These are phyloP conservation scores for Annulohypoxylon bovei DNA, from an alignment of 495 filamentous ascomycete genomes.

Conservation along the genomic window DNA sequence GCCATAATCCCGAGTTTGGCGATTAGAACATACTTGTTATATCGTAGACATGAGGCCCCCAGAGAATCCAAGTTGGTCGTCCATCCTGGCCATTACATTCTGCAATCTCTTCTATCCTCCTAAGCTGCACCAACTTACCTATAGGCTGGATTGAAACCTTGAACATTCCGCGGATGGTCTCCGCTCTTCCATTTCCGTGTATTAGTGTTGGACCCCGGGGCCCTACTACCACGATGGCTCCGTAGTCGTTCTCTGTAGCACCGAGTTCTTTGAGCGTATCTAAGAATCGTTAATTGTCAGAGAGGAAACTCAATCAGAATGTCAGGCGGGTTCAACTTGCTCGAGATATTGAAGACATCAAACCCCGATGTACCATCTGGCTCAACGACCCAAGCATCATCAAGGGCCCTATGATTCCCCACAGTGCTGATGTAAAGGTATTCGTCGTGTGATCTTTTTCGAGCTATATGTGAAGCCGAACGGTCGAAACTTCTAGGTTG, in stretches of 20 bases:
- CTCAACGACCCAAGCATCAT: slow-evolving; percentile 19
- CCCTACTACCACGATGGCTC: background rate
- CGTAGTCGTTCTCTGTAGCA: slow-evolving; percentile 4
- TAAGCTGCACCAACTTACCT: slow-evolving; percentile 5
- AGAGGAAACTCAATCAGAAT: background rate
- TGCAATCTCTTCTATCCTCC: slow-evolving; percentile 15
- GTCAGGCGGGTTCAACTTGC: background rate
- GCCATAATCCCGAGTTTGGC: background rate
- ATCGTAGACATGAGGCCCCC: slow-evolving; percentile 2
- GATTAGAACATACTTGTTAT: slow-evolving; percentile 10
- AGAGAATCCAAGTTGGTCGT: slow-evolving; percentile 8
- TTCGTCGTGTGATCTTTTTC: background rate
- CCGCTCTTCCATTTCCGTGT: background rate
- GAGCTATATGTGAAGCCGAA: background rate
- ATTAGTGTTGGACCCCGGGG: slow-evolving; percentile 2
- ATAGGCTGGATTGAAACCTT: background rate
- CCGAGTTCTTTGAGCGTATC: background rate
- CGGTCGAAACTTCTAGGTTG: background rate
- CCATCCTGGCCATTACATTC: slow-evolving; percentile 20
- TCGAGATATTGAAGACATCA: slow-evolving; percentile 14
- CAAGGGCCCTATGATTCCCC: slow-evolving; percentile 8
- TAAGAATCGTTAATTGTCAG: background rate
- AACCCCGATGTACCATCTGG: background rate
- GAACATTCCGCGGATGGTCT: background rate
- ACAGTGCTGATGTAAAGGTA: slow-evolving; percentile 5